Percentiles rank a stretch among this genome's conserved stretches.
These are phyloP conservation scores for Crithidia mellificae DNA, from an alignment of 208 protist genomes.

Conservation along the genomic window DNA sequence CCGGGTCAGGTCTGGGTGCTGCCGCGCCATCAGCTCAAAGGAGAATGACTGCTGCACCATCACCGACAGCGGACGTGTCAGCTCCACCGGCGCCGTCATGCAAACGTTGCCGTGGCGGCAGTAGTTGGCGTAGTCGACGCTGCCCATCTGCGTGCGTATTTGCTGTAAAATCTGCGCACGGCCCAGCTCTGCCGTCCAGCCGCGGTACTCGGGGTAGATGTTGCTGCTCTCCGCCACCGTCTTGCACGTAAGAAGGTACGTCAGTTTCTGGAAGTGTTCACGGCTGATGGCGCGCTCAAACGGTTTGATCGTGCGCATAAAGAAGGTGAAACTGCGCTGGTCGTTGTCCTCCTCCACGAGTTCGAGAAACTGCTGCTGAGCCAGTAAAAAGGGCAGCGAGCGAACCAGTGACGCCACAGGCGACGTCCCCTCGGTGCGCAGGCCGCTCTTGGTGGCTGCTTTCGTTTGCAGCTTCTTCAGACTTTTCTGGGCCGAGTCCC, in stretches of 20 bases:
- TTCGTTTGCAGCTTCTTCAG: conserved; percentile 62
- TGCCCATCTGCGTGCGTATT: conserved; percentile 55
- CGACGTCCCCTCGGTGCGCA: conserved; percentile 27
- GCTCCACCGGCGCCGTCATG: conserved; percentile 18
- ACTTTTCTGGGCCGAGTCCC: conserved; percentile 65
- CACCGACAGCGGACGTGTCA: conserved; percentile 39
- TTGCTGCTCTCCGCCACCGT: conserved; percentile 62
- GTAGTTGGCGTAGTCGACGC: conserved; percentile 50
- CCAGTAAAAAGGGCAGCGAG: conserved; percentile 70
- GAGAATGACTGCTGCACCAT: conserved; percentile 69
- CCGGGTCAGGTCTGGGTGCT: conserved; percentile 36
- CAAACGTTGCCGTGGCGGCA: conserved; percentile 58
- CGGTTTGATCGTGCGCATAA: conserved; percentile 82
- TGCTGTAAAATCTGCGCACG: conserved; percentile 65
- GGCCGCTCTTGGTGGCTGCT: conserved; percentile 16
- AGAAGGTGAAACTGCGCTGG: conserved; percentile 78
- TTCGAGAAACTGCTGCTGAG: conserved; percentile 84
- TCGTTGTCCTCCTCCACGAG: conserved; percentile 78
- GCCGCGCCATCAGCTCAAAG: conserved; percentile 49
- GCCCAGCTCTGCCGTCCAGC: conserved; percentile 70
- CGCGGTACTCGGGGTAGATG: conserved; percentile 72
- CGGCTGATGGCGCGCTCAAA: conserved; percentile 66
- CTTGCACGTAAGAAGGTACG: conserved; percentile 83
- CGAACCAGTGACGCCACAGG: conserved; percentile 36
- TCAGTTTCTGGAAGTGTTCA: conserved; percentile 77